Evolutionary conservation across 805 yeast species (phyloP).

Genomic region (Hanseniaspora occidentalis): DNA sequence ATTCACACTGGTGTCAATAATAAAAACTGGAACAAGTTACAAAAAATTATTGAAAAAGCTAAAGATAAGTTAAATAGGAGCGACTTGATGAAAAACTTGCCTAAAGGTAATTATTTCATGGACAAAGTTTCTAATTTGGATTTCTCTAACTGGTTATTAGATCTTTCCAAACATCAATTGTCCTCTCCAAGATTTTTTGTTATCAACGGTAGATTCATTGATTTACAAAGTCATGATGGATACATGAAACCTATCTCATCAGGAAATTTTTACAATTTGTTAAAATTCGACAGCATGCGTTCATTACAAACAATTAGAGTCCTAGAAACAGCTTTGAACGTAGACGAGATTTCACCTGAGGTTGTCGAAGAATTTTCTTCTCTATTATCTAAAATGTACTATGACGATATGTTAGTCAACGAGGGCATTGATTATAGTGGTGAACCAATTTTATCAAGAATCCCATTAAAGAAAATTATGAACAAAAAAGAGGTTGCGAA

Average conservation of each 20-base stretch:
- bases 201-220: conserved; percentile 43
- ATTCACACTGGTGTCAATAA: conserved; percentile 19
- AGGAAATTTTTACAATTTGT: conserved; percentile 26
- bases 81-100: not conserved
- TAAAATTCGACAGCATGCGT: conserved; percentile 35
- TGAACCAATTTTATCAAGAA: conserved; percentile 32
- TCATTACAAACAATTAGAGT: conserved; percentile 28
- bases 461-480: conserved; percentile 9
- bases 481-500: conserved; percentile 9
- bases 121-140: not conserved
- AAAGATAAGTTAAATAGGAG: conserved; percentile 15
- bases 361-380: conserved; percentile 38
- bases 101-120: not conserved
- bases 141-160: conserved; percentile 15
- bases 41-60: conserved; percentile 1
- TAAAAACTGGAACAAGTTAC: conserved; percentile 14
- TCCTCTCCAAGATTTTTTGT: conserved; percentile 30
- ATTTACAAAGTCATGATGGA: conserved; percentile 19
- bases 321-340: conserved; percentile 14
- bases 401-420: conserved; percentile 18
- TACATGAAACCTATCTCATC: conserved; percentile 7
- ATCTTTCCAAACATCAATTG: conserved; percentile 10
- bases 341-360: conserved; percentile 21
- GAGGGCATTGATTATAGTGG: conserved; percentile 28
- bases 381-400: conserved; percentile 30